Base-by-base conservation (phyloP, 352 stramenopile genomes). In the Aphanomyces cochlioides region DNA sequence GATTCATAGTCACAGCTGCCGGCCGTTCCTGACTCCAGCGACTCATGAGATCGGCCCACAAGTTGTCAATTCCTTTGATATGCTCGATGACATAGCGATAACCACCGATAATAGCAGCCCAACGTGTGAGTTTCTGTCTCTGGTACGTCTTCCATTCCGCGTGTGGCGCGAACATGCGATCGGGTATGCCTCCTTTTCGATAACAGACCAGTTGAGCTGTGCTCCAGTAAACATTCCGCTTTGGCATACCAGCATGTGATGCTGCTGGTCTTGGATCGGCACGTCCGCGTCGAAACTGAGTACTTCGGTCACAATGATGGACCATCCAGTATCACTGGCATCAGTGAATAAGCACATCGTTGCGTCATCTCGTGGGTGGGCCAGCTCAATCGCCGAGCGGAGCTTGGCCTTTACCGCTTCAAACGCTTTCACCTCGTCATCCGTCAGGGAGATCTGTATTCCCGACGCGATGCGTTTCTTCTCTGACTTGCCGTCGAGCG, bases 181-280 rank as follows among this genome's bases (percentile, higher is more conserved):
- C 17, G 71, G 67, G 38, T 74, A 77, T 0, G 45, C 56, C 67
- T 73, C 70, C 67, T 78, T 72, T 50, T 78, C 73, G 1, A 76
- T 67, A 3, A 74, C 58, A 7, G 37, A 63, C 74, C 74, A 76
- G 10, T 74, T 50, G 8, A 38, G 4, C n/a, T 74, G 50, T 2
- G 67, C 64, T 3, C 45, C 59, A 34, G 73, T 72, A 36, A 78
- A 78, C 41, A 72, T n/a, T 0, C 66, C 67, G 28, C 67, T 61
- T 45, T 74, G 73, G 50, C 67, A 74, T 34, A 74, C 21, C 5
- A 74, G 56, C 1, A 77, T 56, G 15, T 77, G 28, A 28, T 56
- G 36, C 74, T 72, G 8, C 40, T 77, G 67, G 41, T 74, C 39
- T n/a, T 70, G 21, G 1, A 74, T 71, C 12, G 47, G 57, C 12